Evolutionary conservation across 208 protist genomes (phyloP).

Genomic region (Phytomonas sp.): DNA sequence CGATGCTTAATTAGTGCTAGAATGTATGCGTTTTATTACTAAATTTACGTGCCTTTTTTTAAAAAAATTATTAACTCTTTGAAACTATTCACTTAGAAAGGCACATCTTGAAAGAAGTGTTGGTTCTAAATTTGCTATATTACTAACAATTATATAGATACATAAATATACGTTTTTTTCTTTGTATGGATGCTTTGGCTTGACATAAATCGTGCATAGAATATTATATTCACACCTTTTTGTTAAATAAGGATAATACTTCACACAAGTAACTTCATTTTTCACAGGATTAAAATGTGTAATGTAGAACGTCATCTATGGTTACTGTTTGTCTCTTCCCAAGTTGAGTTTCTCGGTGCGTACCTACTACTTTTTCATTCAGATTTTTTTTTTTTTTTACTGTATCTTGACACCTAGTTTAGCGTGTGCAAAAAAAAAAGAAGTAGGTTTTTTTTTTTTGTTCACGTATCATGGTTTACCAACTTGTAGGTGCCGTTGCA

Average conservation of each 20-base stretch:
- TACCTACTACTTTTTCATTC: conserved; percentile 5
- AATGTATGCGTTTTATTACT: background rate
- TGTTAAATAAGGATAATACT: conserved; percentile 1
- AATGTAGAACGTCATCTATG: background rate
- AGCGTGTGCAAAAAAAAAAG: conserved; percentile 7
- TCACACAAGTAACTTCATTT: background rate
- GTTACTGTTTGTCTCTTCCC: background rate
- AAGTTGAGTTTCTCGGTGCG: conserved; percentile 4
- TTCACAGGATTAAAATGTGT: background rate
- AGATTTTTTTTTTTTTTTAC: background rate
- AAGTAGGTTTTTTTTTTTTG: conserved; percentile 7
- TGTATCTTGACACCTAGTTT: conserved; percentile 3
- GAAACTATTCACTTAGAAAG: background rate
- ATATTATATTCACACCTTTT: conserved; percentile 2
- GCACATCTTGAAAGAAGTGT: background rate
- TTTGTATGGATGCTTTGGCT: conserved; percentile 16
- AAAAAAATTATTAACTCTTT: background rate
- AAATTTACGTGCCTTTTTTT: conserved; percentile 4
- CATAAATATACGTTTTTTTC: background rate
- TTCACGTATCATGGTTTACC: conserved; percentile 21
- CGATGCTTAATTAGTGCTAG: background rate
- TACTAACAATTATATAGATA: background rate
- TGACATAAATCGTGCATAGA: conserved; percentile 3
- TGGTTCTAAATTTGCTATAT: background rate
- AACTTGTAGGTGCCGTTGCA: conserved; percentile 31